Evolutionary conservation across 345 rosid genomes (phyloP), one percentile per base, ranked within the genome.

Genomic region (Corchorus olitorius): DNA sequence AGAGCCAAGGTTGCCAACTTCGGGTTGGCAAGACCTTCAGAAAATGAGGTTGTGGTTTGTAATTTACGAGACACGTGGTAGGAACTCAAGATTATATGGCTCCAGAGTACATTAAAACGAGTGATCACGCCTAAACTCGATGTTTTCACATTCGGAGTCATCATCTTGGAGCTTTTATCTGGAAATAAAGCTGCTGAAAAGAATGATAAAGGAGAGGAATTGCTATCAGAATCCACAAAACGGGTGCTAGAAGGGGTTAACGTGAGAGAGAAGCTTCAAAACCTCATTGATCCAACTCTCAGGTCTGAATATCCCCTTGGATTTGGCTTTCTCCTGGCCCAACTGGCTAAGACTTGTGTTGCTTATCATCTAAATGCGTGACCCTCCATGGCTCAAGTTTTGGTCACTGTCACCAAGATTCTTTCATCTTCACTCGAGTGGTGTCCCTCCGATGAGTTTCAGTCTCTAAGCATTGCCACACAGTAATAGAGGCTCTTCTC

Each of bases 71-170:
- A 56, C 97, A 92, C 17, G 97, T 92, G 27, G 86, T 90, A 8
- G 97, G 97, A 56, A 89, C 90, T 27, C 91, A 91, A 34, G 97
- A 97, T 14, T 94, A 92, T 69, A 81, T 94, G 92, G 90, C 97
- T 19, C 98, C 97, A 0, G 98, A 94, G 78, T 92, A 91, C 71
- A 76, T 92, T 0, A 94, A 77, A 90, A 91, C 39, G 97, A 64
- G 80, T 92, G 14, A 87, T 92, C 66, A 89, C 97, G n/a, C 84
- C 94, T 3, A 91, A 90, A 52, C 77, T 94, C 6, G 97, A 94
- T 70, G 97, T 92, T 45, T 92, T 89, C 46, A 90, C 94, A 4
- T 92, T 87, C 6, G 97, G 98, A 58, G 94, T 94, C 33, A 87
- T 92, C 68, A 50, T 92, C 50, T 77, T 92, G 84, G 97, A 91